phyloP scores from a whole-genome alignment of 192 early-diverging fungal species.

The Coemansia sp. region DNA sequence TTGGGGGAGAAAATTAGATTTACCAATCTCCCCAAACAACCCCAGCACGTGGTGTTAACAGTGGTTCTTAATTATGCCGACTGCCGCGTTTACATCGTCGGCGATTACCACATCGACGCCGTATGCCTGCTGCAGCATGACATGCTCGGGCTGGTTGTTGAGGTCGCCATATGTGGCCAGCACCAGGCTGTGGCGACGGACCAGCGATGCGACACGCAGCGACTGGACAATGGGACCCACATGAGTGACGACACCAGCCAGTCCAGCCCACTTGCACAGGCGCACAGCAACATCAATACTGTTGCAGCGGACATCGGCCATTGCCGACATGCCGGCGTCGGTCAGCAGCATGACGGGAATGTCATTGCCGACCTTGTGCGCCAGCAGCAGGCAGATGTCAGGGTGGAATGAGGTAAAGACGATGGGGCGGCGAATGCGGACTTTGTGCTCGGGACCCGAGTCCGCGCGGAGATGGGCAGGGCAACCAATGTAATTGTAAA shows the following conservation, averaged over 20 bases:
- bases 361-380: conserved; percentile 76
- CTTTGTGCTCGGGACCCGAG: neutral
- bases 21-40: neutral
- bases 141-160: conserved; percentile 74
- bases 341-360: conserved; percentile 93
- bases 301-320: conserved; percentile 80
- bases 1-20: neutral
- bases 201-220: conserved; percentile 66
- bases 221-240: conserved; percentile 73
- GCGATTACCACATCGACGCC: conserved; percentile 89
- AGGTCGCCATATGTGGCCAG: conserved; percentile 82
- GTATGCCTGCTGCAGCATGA: conserved; percentile 68
- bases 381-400: conserved; percentile 79
- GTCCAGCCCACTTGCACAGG: conserved; percentile 69
- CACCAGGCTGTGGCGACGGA: conserved; percentile 68
- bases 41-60: neutral
- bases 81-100: conserved; percentile 60
- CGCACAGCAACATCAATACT: conserved; percentile 75
- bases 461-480: conserved; percentile 2
- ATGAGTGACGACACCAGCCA: conserved; percentile 79
- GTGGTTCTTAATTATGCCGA: neutral
- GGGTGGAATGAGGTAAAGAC: conserved; percentile 95
- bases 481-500: conserved; percentile 54
- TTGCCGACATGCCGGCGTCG: conserved; percentile 69
- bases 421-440: conserved; percentile 60